Conservation (phyloP, 495 filamentous ascomycete genomes). For the Penicillium cataractarum region DNA sequence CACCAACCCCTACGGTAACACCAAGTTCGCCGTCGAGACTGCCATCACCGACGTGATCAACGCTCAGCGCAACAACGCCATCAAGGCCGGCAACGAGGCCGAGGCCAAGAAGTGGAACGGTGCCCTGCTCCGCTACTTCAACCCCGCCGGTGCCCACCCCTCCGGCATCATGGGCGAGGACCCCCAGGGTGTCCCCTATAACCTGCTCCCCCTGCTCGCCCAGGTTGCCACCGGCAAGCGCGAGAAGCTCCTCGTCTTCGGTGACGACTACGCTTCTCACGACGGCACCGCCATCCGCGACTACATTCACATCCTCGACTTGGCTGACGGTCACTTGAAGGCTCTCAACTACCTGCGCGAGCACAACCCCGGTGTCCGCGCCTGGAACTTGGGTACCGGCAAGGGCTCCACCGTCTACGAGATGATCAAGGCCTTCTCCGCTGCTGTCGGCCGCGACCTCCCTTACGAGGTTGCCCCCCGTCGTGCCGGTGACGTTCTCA, state of each 20-base stretch:
- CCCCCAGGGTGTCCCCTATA: conserved; percentile 93
- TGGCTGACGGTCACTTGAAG: conserved; percentile 85
- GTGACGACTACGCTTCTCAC: conserved; percentile 87
- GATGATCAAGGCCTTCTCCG: conserved; percentile 93
- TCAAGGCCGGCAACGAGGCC: conserved; percentile 73
- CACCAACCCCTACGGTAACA: conserved; percentile 96
- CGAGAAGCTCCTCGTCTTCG: conserved; percentile 92
- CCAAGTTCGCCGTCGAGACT: conserved; percentile 87
- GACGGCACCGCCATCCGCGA: conserved; percentile 82
- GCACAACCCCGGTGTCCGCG: conserved; percentile 87
- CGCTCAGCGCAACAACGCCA: conserved; percentile 80
- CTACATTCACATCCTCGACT: conserved; percentile 84
- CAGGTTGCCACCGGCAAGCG: conserved; percentile 95
- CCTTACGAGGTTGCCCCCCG: conserved; percentile 85
- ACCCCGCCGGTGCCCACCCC: conserved; percentile 93
- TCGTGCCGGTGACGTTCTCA: conserved; percentile 86
- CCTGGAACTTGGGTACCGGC: conserved; percentile 98
- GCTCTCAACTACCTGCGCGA: conserved; percentile 91
- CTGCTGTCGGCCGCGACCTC: conserved; percentile 80
- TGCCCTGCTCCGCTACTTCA: conserved; percentile 94
- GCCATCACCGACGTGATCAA: conserved; percentile 91
- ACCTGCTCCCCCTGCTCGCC: conserved; percentile 89
- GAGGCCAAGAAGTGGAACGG: conserved; percentile 83
- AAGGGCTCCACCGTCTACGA: conserved; percentile 94
- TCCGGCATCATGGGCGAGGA: conserved; percentile 98